Conservation (phyloP, 345 rosid species). For the Populus euphratica region DNA sequence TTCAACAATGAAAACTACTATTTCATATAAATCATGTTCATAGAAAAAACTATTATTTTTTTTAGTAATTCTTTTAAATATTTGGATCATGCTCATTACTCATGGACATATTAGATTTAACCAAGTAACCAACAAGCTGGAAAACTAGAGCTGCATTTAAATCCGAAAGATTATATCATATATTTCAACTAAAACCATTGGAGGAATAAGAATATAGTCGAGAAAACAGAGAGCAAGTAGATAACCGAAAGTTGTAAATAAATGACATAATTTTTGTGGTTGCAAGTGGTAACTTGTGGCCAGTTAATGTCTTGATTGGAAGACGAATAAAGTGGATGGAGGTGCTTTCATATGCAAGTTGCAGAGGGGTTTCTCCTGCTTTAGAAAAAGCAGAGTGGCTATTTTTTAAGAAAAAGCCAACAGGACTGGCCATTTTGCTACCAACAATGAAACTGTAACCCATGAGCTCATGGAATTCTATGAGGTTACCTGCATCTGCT, state of each 20-base stretch:
- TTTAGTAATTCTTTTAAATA: too few relatives aligned
- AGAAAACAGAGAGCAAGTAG: conserved; percentile 12
- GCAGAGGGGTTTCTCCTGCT: conserved; percentile 24
- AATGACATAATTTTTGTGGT: conserved; percentile 18
- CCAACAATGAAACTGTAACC: background rate
- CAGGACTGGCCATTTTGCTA: conserved; percentile 16
- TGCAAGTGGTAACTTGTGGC: background rate
- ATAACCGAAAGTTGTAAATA: conserved; percentile 31
- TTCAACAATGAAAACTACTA: too few relatives aligned
- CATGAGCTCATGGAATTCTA: background rate
- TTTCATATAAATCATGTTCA: too few relatives aligned
- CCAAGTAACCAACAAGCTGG: background rate
- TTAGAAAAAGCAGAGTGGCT: conserved; percentile 21
- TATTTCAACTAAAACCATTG: background rate
- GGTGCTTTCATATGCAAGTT: conserved; percentile 34
- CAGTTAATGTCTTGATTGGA: conserved; percentile 22
- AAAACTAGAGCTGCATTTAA: background rate
- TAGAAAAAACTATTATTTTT: too few relatives aligned
- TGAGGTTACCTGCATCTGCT: background rate
- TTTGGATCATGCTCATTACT: too few relatives aligned
- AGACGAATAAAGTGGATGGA: conserved; percentile 34
- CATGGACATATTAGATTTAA: fast-evolving
- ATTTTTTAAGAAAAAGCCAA: conserved; percentile 25
- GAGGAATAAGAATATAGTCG: conserved; percentile 19
- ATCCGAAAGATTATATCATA: background rate